Conservation (phyloP, 73 alveolate species). For the Symbiodinium pilosum region DNA sequence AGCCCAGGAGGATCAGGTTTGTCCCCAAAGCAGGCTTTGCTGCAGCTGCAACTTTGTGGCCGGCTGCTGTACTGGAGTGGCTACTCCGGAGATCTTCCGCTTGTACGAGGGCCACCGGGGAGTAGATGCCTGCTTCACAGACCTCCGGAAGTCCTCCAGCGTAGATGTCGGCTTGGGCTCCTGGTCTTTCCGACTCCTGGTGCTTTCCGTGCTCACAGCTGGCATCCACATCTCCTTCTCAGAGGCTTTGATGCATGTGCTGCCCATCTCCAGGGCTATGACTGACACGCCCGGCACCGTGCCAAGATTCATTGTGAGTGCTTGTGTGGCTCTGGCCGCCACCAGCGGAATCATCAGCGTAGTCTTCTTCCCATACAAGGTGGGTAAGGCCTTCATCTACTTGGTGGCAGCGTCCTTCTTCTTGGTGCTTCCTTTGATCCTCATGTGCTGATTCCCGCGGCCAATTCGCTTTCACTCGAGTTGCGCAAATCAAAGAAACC, state of each 20-base stretch:
- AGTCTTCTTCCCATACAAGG: not conserved
- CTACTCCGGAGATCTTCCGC: constrained; percentile 10
- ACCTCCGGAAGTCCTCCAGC: constrained; percentile 2
- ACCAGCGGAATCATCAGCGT: constrained; percentile 4
- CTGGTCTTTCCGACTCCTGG: not conserved
- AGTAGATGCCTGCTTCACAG: not conserved
- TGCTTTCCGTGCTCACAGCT: not conserved
- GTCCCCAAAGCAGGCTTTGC: not conserved
- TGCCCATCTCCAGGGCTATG: not conserved
- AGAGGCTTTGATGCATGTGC: not conserved
- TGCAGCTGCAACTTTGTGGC: constrained; percentile 6
- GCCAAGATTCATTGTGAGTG: not conserved
- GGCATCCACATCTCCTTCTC: constrained; percentile 14
- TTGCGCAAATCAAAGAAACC: no score
- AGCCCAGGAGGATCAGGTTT: constrained; percentile 3
- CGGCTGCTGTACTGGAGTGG: not conserved
- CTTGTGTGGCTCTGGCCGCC: not conserved
- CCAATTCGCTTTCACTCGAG: no score
- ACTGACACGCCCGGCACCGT: not conserved
- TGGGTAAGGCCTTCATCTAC: constrained; percentile 5
- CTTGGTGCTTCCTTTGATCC: not conserved
- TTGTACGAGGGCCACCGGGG: not conserved
- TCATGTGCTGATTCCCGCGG: not conserved
- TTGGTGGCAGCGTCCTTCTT: not conserved
- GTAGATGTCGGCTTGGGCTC: constrained; percentile 11